These are phyloP conservation scores for Ceratobasidium sp. DNA, from an alignment of 1,284 basidiomycete genomes.

Conservation along the genomic window DNA sequence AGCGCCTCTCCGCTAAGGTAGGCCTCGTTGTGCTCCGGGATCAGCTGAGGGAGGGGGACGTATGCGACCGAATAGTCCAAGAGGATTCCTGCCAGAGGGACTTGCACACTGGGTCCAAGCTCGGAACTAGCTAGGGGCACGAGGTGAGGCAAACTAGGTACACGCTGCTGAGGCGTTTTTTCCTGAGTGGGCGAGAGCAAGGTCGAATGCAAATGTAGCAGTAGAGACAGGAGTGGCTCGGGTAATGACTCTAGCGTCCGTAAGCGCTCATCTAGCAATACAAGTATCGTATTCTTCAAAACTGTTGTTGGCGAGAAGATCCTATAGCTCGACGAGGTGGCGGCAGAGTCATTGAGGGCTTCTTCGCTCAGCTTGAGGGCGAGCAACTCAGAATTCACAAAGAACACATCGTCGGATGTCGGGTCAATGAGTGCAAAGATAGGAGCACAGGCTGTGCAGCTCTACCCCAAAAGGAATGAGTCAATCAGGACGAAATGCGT, in stretches of 20 bases:
- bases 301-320: neutral
- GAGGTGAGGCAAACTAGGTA: conserved; percentile 6
- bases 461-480: conserved; percentile 11
- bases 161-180: neutral
- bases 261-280: conserved; percentile 2
- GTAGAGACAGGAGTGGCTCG: conserved; percentile 10
- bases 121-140: conserved; percentile 12
- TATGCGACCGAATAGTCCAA: conserved; percentile 30
- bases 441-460: conserved; percentile 24
- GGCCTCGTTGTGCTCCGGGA: neutral
- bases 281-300: neutral
- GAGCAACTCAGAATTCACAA: conserved; percentile 14
- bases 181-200: neutral
- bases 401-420: conserved; percentile 18
- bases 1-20: conserved; percentile 20
- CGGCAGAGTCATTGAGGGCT: neutral
- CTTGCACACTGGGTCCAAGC: conserved; percentile 15
- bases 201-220: neutral
- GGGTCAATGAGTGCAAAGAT: conserved; percentile 32
- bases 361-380: neutral
- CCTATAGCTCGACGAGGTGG: too few species aligned
- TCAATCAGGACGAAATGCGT: conserved; percentile 2
- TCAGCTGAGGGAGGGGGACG: neutral
- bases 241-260: conserved; percentile 15
- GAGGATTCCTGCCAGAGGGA: conserved; percentile 34